These are phyloP conservation scores for Plectosphaerella plurivora DNA, from an alignment of 2,329 filamentous ascomycete species.

Conservation along the genomic window DNA sequence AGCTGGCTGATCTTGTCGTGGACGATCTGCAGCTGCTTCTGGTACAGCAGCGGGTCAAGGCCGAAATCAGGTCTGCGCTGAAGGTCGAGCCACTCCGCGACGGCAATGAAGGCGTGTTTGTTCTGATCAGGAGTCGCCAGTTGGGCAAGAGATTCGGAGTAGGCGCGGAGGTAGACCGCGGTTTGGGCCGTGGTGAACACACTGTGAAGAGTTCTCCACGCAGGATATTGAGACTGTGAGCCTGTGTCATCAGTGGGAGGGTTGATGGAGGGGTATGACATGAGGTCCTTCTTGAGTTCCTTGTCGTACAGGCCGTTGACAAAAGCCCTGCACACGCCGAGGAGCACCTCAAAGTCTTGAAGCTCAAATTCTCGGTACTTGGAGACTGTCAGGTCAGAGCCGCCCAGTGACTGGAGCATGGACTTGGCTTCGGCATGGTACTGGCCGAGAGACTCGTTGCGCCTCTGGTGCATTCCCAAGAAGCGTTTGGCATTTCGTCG, in stretches of 20 bases:
- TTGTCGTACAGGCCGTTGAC: constrained; percentile 47
- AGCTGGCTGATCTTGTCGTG: constrained; percentile 46
- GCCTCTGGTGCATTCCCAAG: too few species aligned
- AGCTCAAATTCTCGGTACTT: constrained; percentile 37
- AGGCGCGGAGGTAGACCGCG: constrained; percentile 24
- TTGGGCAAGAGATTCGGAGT: too few species aligned
- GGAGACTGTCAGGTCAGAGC: constrained; percentile 44
- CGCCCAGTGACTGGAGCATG: constrained; percentile 42
- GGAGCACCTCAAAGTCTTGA: constrained; percentile 43
- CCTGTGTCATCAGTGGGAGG: constrained; percentile 4
- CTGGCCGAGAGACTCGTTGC: constrained; percentile 32
- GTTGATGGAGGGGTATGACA: constrained; percentile 34
- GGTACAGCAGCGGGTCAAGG: constrained; percentile 43
- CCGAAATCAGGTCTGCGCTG: constrained; percentile 34
- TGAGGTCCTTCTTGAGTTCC: constrained; percentile 38
- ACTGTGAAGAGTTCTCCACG: constrained; percentile 44
- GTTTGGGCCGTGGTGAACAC: constrained; percentile 52
- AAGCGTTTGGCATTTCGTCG: too few species aligned
- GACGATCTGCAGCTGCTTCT: constrained; percentile 45
- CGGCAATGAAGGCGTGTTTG: constrained; percentile 4
- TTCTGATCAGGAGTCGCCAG: constrained; percentile 28
- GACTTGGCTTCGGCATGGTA: constrained; percentile 47
- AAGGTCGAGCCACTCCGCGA: constrained; percentile 42
- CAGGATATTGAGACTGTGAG: too few species aligned
- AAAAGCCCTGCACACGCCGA: constrained; percentile 49